Evolutionary conservation across 352 stramenopile species (phyloP), one percentile per base, ranked within the genome.

Genomic region (Pythium monospermum): DNA sequence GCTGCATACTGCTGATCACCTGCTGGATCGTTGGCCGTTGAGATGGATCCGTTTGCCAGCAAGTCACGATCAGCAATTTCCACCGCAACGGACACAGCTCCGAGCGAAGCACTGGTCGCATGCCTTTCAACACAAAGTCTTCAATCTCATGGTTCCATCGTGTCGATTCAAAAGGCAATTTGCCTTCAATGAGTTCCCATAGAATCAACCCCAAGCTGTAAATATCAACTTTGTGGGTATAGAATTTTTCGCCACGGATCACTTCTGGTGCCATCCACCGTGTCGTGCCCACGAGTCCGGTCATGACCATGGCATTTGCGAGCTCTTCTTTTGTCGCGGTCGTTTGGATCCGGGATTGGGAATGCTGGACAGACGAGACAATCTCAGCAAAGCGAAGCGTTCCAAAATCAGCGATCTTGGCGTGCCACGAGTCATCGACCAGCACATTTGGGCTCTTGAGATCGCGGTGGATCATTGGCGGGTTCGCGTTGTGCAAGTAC

Each of bases 351-450:
- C 57, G 52, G 40, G 56, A 63, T 43, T 63, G 56, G 33, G 56
- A 47, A 32, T 83, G 69, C 38, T 89, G 81, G 26, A 76, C 64
- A 0, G 66, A 85, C 19, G 76, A 88, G 27, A 93, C 83, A 50
- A 93, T 93, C 57, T 94, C 83, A n/a, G 80, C 77, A 37, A 94
- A 87, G 22, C 83, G 74, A 40, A 94, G 63, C 31, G 79, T 88
- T 16, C 88, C 88, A 62, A 97, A 96, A 57, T 97, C 88, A 0
- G 83, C 84, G 19, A 97, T 93, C 62, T 96, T 96, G 36, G 82
- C 85, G 42, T 91, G 83, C 83, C 86, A 94, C 32, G 85, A 91
- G 58, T 91, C 73, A 28, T 93, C 79, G 8, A 97, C 81, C 11
- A 97, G 61, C 15, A 97, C 81, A 48, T 96, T 97, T 0, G 86